A percentile compares a stretch with the other conserved stretches of the same genome.
Evolutionary conservation across 495 filamentous ascomycete species (phyloP).

Genomic region (Penicillium riverlandense): DNA sequence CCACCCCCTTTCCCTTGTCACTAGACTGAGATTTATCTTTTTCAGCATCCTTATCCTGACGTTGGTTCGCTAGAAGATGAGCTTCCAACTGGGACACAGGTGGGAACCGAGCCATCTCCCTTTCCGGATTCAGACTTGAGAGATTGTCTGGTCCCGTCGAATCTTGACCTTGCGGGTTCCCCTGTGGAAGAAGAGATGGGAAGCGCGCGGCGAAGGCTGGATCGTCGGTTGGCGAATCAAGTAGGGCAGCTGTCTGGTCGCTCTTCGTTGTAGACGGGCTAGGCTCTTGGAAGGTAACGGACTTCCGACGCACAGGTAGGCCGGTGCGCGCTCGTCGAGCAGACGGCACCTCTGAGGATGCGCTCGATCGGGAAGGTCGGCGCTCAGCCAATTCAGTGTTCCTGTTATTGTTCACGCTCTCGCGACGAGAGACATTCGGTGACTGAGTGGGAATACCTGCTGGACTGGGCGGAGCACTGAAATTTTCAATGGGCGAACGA

Average conservation of each 20-base stretch:
- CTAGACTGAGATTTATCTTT: too few species aligned
- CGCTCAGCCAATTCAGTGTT: too few species aligned
- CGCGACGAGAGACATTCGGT: too few species aligned
- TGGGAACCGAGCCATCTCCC: constrained; percentile 31
- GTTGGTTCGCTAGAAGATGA: constrained; percentile 24
- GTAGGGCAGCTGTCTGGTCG: constrained; percentile 2
- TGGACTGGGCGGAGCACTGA: constrained; percentile 4
- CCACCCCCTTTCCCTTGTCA: too few species aligned
- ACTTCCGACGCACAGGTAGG: constrained; percentile 9
- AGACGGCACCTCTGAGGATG: background rate
- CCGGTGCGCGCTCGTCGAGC: background rate
- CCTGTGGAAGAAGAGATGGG: constrained; percentile 21
- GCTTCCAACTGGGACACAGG: constrained; percentile 40
- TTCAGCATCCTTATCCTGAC: background rate
- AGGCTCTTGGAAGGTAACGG: constrained; percentile 11
- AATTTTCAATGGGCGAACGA: constrained; percentile 15
- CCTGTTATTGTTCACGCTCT: too few species aligned
- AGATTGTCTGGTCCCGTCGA: constrained; percentile 3
- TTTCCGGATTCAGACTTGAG: constrained; percentile 13
- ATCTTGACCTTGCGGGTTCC: background rate
- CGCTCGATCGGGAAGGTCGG: too few species aligned
- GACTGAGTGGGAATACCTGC: too few species aligned
- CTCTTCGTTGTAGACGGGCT: background rate
- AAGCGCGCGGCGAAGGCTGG: constrained; percentile 20
- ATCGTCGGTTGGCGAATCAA: constrained; percentile 15